phyloP scores from a whole-genome alignment of 2,329 filamentous ascomycete genomes.

The Blastomyces gilchristii region DNA sequence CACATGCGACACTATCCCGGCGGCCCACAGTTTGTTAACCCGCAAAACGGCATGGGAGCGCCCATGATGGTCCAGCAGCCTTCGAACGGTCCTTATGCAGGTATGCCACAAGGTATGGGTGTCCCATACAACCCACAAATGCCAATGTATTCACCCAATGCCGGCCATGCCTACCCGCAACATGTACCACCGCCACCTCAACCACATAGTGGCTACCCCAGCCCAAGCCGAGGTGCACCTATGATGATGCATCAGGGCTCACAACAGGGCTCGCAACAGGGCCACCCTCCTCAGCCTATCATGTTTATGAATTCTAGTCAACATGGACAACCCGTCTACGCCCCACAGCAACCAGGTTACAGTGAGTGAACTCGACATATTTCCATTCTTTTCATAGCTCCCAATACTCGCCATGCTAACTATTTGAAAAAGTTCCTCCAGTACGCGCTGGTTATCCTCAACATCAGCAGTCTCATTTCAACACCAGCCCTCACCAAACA shows the following conservation, averaged over 20 bases:
- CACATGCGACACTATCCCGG: constrained; percentile 63
- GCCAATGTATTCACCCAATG: constrained; percentile 69
- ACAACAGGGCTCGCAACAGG: constrained; percentile 88
- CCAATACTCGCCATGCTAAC: constrained; percentile 14
- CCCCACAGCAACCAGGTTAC: constrained; percentile 59
- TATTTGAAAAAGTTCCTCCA: constrained; percentile 43
- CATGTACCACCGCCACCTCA: constrained; percentile 40
- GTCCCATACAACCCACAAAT: constrained; percentile 59
- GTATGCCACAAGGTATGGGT: constrained; percentile 59
- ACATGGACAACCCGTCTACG: constrained; percentile 64
- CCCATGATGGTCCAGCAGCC: constrained; percentile 77
- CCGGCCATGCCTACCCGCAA: constrained; percentile 57
- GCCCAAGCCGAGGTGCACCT: constrained; percentile 71
- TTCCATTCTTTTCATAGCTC: constrained; percentile 20
- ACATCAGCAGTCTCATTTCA: constrained; percentile 51
- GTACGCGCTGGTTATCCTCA: constrained; percentile 51
- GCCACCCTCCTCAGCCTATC: constrained; percentile 59
- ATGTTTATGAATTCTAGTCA: constrained; percentile 65
- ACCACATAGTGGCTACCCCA: constrained; percentile 68
- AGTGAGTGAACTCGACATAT: constrained; percentile 48
- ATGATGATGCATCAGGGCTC: constrained; percentile 95
- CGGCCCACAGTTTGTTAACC: constrained; percentile 60
- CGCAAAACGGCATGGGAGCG: constrained; percentile 60
- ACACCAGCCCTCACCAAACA: constrained; percentile 53
- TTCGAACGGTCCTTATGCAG: constrained; percentile 59